A percentile compares a stretch with the other conserved stretches of the same genome.
phyloP scores from a whole-genome alignment of 2,329 filamentous ascomycete species.

The Alternaria arborescens region DNA sequence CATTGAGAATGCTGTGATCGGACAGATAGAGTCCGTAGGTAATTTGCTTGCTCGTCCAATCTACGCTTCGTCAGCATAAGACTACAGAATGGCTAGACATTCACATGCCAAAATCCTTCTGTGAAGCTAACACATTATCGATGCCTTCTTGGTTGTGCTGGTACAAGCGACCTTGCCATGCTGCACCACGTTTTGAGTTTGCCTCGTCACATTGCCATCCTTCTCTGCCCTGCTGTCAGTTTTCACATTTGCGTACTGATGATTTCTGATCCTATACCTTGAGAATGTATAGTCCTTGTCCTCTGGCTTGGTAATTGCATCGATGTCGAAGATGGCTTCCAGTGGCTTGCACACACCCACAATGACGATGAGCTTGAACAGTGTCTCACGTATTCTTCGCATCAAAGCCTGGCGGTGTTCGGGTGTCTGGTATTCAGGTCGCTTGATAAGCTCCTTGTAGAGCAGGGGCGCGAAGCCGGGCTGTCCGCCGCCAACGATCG shows the following conservation, averaged over 20 bases:
- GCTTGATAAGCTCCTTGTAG: slow-evolving; percentile 64
- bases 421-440: slow-evolving; percentile 57
- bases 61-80: slow-evolving; percentile 25
- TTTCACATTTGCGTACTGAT: neutral
- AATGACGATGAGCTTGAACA: slow-evolving; percentile 66
- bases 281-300: slow-evolving; percentile 66
- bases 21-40: slow-evolving; percentile 67
- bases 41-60: slow-evolving; percentile 63
- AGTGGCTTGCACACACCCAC: slow-evolving; percentile 71
- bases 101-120: slow-evolving; percentile 55
- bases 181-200: slow-evolving; percentile 62
- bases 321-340: slow-evolving; percentile 67
- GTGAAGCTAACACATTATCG: slow-evolving; percentile 53
- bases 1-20: slow-evolving; percentile 63
- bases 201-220: slow-evolving; percentile 66
- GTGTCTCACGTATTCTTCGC: slow-evolving; percentile 63
- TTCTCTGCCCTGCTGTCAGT: slow-evolving; percentile 47
- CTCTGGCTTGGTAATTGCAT: slow-evolving; percentile 60
- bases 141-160: slow-evolving; percentile 57
- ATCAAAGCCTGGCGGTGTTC: slow-evolving; percentile 59
- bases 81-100: neutral
- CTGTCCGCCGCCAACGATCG: slow-evolving; percentile 61
- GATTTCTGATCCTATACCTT: slow-evolving; percentile 42
- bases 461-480: slow-evolving; percentile 62
- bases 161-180: slow-evolving; percentile 67